These are phyloP conservation scores for Penicillium sclerotiorum DNA, from an alignment of 2,329 filamentous ascomycete species.

Conservation along the genomic window DNA sequence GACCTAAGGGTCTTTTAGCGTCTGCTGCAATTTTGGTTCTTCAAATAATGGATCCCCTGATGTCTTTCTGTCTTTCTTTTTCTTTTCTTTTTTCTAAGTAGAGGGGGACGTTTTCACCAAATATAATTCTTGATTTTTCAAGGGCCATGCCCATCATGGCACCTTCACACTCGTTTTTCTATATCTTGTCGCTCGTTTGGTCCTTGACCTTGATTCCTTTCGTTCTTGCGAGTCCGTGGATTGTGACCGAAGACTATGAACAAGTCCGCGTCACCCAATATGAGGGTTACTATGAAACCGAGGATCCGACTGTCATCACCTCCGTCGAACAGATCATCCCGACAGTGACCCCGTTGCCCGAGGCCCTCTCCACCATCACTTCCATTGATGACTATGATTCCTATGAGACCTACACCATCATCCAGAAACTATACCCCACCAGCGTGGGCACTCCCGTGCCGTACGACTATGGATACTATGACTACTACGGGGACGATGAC, in stretches of 20 bases:
- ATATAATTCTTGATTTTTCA: not conserved
- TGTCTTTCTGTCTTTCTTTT: not conserved
- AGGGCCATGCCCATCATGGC: slow-evolving; percentile 18
- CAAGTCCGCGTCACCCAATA: slow-evolving; percentile 14
- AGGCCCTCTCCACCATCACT: slow-evolving; percentile 29
- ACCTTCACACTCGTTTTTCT: slow-evolving; percentile 27
- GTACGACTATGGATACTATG: slow-evolving; percentile 3
- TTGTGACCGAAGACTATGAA: slow-evolving; percentile 33
- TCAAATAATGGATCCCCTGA: too few species aligned
- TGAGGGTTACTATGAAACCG: slow-evolving; percentile 10
- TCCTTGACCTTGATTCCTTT: slow-evolving; percentile 13
- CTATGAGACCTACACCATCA: slow-evolving; percentile 25
- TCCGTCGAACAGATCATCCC: slow-evolving; percentile 23
- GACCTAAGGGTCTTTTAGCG: too few species aligned
- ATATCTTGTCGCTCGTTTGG: slow-evolving; percentile 25
- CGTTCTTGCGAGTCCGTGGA: slow-evolving; percentile 32
- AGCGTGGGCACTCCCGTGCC: slow-evolving; percentile 20
- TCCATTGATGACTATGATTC: slow-evolving; percentile 18
- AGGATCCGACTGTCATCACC: slow-evolving; percentile 12
- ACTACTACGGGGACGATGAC: slow-evolving; percentile 2
- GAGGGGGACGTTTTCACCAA: not conserved
- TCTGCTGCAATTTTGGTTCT: not conserved
- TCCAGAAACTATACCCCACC: slow-evolving; percentile 32
- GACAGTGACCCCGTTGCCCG: slow-evolving; percentile 25
- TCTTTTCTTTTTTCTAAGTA: not conserved